Evolutionary conservation across 1,139 yeast species (phyloP), one percentile per base, ranked within the genome.

Genomic region (Yamadazyma oceani): DNA sequence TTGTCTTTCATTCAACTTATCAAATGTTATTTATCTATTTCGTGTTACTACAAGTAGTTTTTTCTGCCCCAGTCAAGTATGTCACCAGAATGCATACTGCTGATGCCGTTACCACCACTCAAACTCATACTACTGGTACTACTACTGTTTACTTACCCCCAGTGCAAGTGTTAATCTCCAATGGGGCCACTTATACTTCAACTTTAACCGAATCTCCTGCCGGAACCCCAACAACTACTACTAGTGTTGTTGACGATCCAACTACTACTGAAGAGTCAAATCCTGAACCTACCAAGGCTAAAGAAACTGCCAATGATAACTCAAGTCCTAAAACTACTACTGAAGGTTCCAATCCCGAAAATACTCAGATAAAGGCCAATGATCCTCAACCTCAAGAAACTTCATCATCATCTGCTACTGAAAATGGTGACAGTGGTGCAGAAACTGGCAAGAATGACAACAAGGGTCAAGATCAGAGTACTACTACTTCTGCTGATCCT

Each of bases 1-100:
- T 17, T 17, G 12, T 26, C 28, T 26, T 26, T 26, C 14, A 12
- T 32, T 26, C 31, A 32, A 28, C 41, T 36, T 26, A 17, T 12
- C 31, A n/a, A 23, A 45, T 48, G 50, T 44, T 42, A 24, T 47
- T 53, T 36, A 38, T 56, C 38, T 48, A 54, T 40, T 50, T 58
- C 32, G 43, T 54, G 41, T 45, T 50, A 5, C 19, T 56, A 4
- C 58, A 58, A 29, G 36, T 56, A 21, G 55, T 55, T 8, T 16
- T 45, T 7, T 66, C 73, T 9, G 58, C 63, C 16, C 75, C 76
- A 3, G 46, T 58, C 25, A 62, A 57, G 30, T 50, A 78, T 17
- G 67, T 82, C 39, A 82, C 89, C 9, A 70, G 85, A 53, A 62
- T 66, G 32, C 83, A 78, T 51, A 80, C 86, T 19, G 88, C 87